Evolutionary conservation across 208 protist genomes (phyloP).

Genomic region (Trypanosoma scelopori): DNA sequence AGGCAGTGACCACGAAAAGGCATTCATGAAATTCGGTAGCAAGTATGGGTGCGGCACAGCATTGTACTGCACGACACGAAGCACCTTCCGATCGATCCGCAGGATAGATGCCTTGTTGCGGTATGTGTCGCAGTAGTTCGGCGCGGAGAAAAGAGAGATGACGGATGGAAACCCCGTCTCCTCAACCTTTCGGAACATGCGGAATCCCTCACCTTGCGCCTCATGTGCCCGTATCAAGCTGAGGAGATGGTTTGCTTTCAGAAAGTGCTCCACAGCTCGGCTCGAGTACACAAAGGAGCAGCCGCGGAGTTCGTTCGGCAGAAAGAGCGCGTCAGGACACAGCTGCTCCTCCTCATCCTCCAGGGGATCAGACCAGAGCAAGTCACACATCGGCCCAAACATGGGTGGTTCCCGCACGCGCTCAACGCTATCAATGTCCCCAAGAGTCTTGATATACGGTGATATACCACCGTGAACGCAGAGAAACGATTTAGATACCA

Average conservation of each 20-base stretch:
- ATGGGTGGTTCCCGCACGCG: conserved; percentile 72
- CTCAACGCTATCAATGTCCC: conserved; percentile 71
- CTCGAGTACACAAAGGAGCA: conserved; percentile 55
- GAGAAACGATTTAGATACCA: conserved; percentile 58
- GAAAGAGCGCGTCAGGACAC: conserved; percentile 32
- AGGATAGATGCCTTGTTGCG: conserved; percentile 92
- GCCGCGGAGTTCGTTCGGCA: conserved; percentile 44
- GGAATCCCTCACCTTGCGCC: conserved; percentile 73
- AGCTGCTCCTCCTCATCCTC: conserved; percentile 70
- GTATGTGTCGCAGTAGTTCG: conserved; percentile 95
- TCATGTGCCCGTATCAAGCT: conserved; percentile 93
- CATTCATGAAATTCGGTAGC: conserved; percentile 95
- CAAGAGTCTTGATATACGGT: conserved; percentile 35
- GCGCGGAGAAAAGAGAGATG: conserved; percentile 93
- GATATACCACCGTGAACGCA: conserved; percentile 81
- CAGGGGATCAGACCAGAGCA: conserved; percentile 89
- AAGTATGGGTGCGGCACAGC: conserved; percentile 89
- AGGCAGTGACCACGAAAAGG: conserved; percentile 93
- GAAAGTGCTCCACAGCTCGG: conserved; percentile 70
- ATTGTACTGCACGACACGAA: conserved; percentile 91
- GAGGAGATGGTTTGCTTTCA: conserved; percentile 83
- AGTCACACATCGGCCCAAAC: conserved; percentile 73
- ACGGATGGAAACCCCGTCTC: conserved; percentile 89
- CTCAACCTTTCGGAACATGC: conserved; percentile 75
- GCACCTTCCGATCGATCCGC: conserved; percentile 89